Evolutionary conservation across 164 flowering plant species (phyloP), one percentile per base, ranked within the genome.

Genomic region (Magnolia sinica): DNA sequence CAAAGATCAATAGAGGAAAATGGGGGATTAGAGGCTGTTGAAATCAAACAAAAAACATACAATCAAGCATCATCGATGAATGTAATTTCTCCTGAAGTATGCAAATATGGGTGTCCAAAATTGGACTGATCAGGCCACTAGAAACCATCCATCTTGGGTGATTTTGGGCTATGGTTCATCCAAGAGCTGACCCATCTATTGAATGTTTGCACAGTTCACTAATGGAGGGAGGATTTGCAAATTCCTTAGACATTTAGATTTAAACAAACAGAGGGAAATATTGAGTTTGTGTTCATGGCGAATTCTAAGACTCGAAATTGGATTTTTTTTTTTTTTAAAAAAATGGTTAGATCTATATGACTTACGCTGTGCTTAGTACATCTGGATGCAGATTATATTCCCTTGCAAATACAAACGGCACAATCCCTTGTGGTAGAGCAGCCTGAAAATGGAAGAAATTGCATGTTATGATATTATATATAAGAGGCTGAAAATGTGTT

Each of bases 381-480:
- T 78, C 84, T 0, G 87, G 80, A 37, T 86, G 88, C 24, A 86
- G 59, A 78, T 83, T 82, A 78, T 86, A 86, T 74, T 86, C 87
- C 59, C 80, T 86, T 9, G 89, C 84, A 74, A 86, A 86, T 9
- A 86, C 85, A 68, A 85, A 86, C 16, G 89, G 87, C 7, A 85
- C 86, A 0, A 85, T 85, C 51, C 86, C 87, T 78, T 84, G 87
- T 14, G 89, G 89, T 55, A 86, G 73, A 7, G 86, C 87, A 24
- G 86, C 89, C 86, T 82, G 75, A 52, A 79, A 52, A 22, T 61
- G 51, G 61, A 50, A 27, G 58, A 68, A 50, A 50, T 29, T 3
- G n/a, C 55, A 51, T 19, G 14, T 70, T 50, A 37, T 45, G 64
- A 8, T 63, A n/a, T 63, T 22, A 18, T 22, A 18, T 61, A 23